Evolutionary conservation across 345 rosid genomes (phyloP).

Genomic region (Ceriops decandra): DNA sequence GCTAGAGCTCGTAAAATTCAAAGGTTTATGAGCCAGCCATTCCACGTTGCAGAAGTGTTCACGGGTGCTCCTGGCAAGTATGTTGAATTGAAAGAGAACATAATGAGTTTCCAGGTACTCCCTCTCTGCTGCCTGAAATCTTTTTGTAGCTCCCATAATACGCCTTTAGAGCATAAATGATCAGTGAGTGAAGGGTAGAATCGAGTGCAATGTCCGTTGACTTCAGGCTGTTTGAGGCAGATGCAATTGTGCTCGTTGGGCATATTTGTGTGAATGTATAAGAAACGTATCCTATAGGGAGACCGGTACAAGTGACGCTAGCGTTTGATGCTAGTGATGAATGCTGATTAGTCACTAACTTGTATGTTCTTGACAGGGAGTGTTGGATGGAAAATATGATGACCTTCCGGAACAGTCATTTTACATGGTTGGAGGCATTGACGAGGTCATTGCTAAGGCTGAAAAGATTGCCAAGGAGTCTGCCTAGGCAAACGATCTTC

Average conservation of each 20-base stretch:
- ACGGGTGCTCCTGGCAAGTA: slow-evolving; percentile 98
- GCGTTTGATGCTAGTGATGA: too few species aligned
- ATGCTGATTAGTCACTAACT: neutral
- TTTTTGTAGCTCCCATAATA: neutral
- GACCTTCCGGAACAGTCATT: slow-evolving; percentile 82
- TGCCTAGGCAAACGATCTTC: slow-evolving; percentile 25
- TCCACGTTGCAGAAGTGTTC: slow-evolving; percentile 99
- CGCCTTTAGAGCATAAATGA: neutral
- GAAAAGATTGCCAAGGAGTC: slow-evolving; percentile 77
- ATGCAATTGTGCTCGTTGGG: too few species aligned
- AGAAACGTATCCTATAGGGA: too few species aligned
- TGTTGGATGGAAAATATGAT: slow-evolving; percentile 80
- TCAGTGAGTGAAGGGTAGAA: too few species aligned
- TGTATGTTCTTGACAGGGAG: slow-evolving; percentile 45
- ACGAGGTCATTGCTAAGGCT: slow-evolving; percentile 81
- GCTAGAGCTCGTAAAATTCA: slow-evolving; percentile 98
- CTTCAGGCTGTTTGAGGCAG: too few species aligned
- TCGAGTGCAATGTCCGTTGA: too few species aligned
- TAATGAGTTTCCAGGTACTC: slow-evolving; percentile 87
- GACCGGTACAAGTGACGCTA: too few species aligned
- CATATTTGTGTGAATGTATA: too few species aligned
- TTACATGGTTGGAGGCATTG: slow-evolving; percentile 88
- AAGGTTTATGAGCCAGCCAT: slow-evolving; percentile 96
- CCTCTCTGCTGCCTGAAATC: neutral
- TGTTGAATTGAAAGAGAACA: slow-evolving; percentile 89